These are phyloP conservation scores for Globisporangium takayamanum DNA, from an alignment of 352 stramenopile genomes.

Conservation along the genomic window DNA sequence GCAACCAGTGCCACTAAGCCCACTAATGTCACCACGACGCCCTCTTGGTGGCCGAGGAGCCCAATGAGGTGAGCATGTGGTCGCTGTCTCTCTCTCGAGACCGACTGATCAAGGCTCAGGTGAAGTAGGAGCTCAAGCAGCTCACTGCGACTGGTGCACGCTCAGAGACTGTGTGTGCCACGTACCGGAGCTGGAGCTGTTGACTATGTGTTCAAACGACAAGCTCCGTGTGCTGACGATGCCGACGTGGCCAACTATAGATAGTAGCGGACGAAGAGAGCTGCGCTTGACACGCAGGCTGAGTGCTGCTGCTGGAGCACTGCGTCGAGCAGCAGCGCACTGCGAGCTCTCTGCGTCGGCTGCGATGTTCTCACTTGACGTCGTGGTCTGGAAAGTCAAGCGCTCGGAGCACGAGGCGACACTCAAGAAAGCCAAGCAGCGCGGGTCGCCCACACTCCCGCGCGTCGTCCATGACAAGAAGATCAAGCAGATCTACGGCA, in stretches of 20 bases:
- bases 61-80: too few relatives aligned
- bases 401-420: constrained; percentile 30
- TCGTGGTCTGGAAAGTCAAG: constrained; percentile 36
- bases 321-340: neutral
- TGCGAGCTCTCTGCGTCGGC: neutral
- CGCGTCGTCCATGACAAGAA: constrained; percentile 27
- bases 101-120: too few relatives aligned
- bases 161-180: too few relatives aligned
- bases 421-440: constrained; percentile 20
- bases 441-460: constrained; percentile 16
- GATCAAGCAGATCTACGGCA: constrained; percentile 47
- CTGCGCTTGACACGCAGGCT: neutral
- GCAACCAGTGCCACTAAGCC: too few relatives aligned
- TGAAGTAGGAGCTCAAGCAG: too few relatives aligned
- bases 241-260: neutral
- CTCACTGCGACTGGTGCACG: too few relatives aligned
- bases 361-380: constrained; percentile 58
- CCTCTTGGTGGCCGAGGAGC: too few relatives aligned
- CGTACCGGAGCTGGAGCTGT: too few relatives aligned
- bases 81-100: too few relatives aligned
- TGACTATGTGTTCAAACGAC: too few relatives aligned
- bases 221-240: constrained; percentile 4
- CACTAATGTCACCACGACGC: too few relatives aligned
- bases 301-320: neutral
- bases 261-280: neutral